Conservation (phyloP, 345 rosid species). For the Pistacia integerrima region DNA sequence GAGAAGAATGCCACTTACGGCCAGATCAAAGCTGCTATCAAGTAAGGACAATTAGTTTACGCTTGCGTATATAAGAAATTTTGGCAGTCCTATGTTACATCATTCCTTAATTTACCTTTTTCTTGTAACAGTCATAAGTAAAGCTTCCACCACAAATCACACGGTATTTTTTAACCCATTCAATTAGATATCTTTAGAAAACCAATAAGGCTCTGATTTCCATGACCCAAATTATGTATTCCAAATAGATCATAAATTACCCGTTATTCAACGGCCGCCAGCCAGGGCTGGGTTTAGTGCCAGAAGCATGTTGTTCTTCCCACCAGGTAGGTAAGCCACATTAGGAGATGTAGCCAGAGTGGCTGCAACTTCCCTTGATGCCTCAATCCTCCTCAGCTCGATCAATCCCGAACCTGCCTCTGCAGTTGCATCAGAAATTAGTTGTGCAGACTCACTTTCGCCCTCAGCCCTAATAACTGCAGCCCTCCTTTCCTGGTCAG, state of each 20-base stretch:
- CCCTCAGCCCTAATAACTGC: constrained; percentile 96
- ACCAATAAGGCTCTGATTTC: background rate
- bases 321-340: constrained; percentile 88
- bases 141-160: background rate
- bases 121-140: background rate
- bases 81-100: too few relatives aligned
- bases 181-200: background rate
- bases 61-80: too few relatives aligned
- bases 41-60: constrained; percentile 16
- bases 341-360: constrained; percentile 89
- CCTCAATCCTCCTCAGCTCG: constrained; percentile 97
- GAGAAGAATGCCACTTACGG: constrained; percentile 44
- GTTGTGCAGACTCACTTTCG: constrained; percentile 93
- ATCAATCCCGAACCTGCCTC: constrained; percentile 85
- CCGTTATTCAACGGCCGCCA: constrained; percentile 38
- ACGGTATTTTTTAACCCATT: background rate
- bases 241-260: constrained; percentile 23
- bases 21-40: constrained; percentile 43
- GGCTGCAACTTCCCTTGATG: constrained; percentile 86
- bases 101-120: too few relatives aligned
- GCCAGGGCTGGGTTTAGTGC: constrained; percentile 56
- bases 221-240: background rate
- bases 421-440: constrained; percentile 86
- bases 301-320: constrained; percentile 79
- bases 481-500: constrained; percentile 99